Conservation (phyloP, 176 grass and related monocot genomes). For the Carex parvula region DNA sequence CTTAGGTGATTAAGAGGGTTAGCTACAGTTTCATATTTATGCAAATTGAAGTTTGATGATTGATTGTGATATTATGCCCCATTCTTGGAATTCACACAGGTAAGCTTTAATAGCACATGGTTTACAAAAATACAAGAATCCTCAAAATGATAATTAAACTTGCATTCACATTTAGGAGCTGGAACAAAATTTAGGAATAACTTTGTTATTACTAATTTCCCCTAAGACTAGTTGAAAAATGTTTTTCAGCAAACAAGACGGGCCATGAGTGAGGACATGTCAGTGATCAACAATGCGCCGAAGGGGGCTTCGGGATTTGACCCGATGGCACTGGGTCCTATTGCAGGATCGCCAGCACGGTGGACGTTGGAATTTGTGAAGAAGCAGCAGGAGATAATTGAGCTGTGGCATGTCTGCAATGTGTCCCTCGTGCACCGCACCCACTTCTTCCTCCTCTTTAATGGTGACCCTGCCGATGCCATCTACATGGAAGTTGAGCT, state of each 20-base stretch:
- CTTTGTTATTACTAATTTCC: not conserved
- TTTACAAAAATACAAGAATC: not conserved
- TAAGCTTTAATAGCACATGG: too few relatives aligned
- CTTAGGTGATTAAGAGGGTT: too few relatives aligned
- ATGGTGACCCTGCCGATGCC: conserved; percentile 60
- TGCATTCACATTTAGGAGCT: not conserved
- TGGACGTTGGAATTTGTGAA: conserved; percentile 56
- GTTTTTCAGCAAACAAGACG: conserved; percentile 18
- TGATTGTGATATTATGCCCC: not conserved
- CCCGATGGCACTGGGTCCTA: not conserved
- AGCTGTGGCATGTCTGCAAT: conserved; percentile 78
- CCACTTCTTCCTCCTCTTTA: conserved; percentile 93
- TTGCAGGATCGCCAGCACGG: conserved; percentile 30
- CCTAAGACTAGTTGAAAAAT: not conserved
- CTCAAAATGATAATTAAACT: not conserved
- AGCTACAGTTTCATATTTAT: not conserved
- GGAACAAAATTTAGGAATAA: not conserved
- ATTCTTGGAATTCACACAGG: too few relatives aligned
- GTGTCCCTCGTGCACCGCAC: conserved; percentile 78
- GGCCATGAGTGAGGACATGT: conserved; percentile 27
- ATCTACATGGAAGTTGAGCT: conserved; percentile 94
- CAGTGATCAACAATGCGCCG: conserved; percentile 4
- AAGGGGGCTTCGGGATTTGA: conserved; percentile 6
- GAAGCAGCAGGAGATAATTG: conserved; percentile 67
- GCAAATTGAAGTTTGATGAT: not conserved